Conservation (phyloP, 768 basidiomycete genomes). For the Chalciporus chontae region DNA sequence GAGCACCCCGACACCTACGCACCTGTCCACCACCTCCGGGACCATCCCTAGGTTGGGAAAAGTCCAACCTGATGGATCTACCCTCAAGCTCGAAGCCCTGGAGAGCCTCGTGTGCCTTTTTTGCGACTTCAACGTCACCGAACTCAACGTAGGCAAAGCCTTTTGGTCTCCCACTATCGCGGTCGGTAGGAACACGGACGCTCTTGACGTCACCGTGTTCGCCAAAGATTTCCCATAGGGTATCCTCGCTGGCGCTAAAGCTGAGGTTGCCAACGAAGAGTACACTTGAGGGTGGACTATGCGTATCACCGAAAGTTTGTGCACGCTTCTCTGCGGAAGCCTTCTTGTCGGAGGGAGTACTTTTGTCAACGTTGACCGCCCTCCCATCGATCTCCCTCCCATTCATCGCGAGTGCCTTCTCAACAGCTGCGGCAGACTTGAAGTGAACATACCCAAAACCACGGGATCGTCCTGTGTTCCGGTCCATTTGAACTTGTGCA, state of each 20-base stretch:
- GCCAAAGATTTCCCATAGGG: conserved; percentile 85
- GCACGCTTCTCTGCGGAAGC: conserved; percentile 66
- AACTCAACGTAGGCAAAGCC: conserved; percentile 98
- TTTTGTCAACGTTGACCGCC: conserved; percentile 79
- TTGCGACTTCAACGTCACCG: conserved; percentile 72
- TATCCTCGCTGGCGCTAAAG: conserved; percentile 76
- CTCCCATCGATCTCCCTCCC: conserved; percentile 94
- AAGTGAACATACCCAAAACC: conserved; percentile 87
- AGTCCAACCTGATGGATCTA: conserved; percentile 78
- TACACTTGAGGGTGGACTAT: conserved; percentile 63
- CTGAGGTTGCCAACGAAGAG: conserved; percentile 92
- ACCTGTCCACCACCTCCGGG: conserved; percentile 47
- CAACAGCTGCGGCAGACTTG: conserved; percentile 62
- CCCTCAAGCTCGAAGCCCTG: conserved; percentile 79
- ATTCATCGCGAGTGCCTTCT: conserved; percentile 76
- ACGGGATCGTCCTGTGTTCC: conserved; percentile 75
- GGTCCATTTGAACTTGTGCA: conserved; percentile 86
- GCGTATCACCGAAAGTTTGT: conserved; percentile 69
- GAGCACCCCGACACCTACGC: conserved; percentile 22
- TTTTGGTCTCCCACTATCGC: conserved; percentile 86
- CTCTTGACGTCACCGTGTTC: conserved; percentile 82
- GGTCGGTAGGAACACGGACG: conserved; percentile 89
- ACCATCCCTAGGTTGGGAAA: conserved; percentile 74
- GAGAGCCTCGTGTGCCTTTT: conserved; percentile 70
- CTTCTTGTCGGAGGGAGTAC: conserved; percentile 56